A percentile compares a stretch with the other conserved stretches of the same genome.
Evolutionary conservation across 2,329 filamentous ascomycete genomes (phyloP).

Genomic region (Helminthosporium solani): DNA sequence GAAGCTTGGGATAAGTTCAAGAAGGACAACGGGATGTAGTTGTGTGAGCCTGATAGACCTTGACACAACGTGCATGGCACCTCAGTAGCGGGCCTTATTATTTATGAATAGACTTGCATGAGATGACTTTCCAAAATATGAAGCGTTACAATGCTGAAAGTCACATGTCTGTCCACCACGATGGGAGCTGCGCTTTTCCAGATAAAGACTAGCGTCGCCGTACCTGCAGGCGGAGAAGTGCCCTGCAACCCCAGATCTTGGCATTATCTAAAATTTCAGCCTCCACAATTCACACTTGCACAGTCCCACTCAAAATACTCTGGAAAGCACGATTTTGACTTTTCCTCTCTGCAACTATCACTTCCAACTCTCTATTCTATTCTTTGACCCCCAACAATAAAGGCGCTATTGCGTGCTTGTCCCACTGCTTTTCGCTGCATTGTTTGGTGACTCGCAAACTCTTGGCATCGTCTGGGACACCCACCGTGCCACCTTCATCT

Average conservation of each 20-base stretch:
- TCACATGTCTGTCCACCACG: no score
- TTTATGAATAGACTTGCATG: slow-evolving; percentile 6
- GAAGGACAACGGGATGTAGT: slow-evolving; percentile 58
- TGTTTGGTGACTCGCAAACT: not conserved
- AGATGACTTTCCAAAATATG: not conserved
- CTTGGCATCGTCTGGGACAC: not conserved
- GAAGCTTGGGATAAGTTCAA: slow-evolving; percentile 71
- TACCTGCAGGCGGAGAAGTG: slow-evolving; percentile 8
- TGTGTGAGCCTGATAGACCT: not conserved
- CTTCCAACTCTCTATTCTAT: no score
- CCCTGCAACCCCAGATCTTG: slow-evolving; percentile 9
- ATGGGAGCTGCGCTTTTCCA: not conserved
- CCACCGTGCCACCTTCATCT: no score
- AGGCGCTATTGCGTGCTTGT: no score
- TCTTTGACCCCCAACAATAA: no score
- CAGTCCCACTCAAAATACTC: no score
- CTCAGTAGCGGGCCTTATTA: not conserved
- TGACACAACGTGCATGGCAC: not conserved
- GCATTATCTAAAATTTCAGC: slow-evolving; percentile 11
- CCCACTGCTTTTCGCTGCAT: not conserved
- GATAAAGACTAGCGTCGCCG: not conserved
- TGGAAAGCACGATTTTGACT: no score
- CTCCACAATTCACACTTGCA: slow-evolving; percentile 3
- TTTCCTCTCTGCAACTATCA: no score
- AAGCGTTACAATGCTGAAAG: no score